phyloP scores from a whole-genome alignment of 139 green algal species.

The Micractinium sp. region DNA sequence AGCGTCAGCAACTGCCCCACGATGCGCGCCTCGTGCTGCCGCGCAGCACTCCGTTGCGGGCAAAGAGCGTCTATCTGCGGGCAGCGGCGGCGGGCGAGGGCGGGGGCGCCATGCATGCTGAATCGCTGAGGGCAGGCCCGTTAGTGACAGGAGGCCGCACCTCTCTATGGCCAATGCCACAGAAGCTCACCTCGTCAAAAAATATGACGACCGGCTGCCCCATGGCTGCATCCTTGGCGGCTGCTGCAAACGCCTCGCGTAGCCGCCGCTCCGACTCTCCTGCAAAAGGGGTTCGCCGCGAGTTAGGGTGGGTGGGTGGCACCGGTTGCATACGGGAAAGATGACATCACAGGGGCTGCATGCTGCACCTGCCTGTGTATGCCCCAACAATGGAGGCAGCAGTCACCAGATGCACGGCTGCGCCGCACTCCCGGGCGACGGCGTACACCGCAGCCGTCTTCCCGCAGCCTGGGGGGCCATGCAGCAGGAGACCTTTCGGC shows the following conservation, averaged over 20 bases:
- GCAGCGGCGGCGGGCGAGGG: neutral
- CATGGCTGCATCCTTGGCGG: slow-evolving; percentile 50
- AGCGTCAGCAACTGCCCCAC: slow-evolving; percentile 96
- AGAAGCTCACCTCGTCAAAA: slow-evolving; percentile 81
- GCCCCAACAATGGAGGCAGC: slow-evolving; percentile 74
- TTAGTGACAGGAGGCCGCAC: neutral
- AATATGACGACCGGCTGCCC: slow-evolving; percentile 79
- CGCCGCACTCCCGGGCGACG: slow-evolving; percentile 67
- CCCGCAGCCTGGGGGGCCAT: slow-evolving; percentile 61
- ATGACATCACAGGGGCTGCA: neutral
- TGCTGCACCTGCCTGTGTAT: slow-evolving; percentile 51
- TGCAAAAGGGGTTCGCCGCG: slow-evolving; percentile 2
- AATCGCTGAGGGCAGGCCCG: neutral
- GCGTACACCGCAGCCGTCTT: slow-evolving; percentile 56
- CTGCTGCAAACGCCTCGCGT: slow-evolving; percentile 79
- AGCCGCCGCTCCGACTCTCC: slow-evolving; percentile 90
- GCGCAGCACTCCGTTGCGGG: slow-evolving; percentile 65
- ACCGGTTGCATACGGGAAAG: neutral
- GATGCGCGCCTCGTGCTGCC: slow-evolving; percentile 81
- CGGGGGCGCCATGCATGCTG: neutral
- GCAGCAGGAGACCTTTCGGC: slow-evolving; percentile 61
- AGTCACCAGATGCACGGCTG: slow-evolving; percentile 65
- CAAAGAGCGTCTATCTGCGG: slow-evolving; percentile 84
- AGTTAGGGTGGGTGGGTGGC: neutral
- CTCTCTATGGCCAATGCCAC: neutral